Evolutionary conservation across 2,329 filamentous ascomycete species (phyloP).

Genomic region (Dothistroma septosporum): DNA sequence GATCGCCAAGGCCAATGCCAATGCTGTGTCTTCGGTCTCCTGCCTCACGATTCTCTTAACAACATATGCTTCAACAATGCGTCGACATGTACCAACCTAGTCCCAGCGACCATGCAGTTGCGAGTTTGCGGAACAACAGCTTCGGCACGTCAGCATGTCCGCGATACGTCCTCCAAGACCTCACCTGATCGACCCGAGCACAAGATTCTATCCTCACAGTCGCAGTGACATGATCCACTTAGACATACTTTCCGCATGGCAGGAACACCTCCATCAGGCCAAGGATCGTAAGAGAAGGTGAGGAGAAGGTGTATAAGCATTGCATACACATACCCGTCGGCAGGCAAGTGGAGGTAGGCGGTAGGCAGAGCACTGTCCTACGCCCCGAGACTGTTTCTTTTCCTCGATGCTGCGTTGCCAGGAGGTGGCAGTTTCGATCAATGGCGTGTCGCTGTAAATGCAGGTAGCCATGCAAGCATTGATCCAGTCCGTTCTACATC

Average conservation of each 20-base stretch:
- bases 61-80: background rate
- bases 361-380: background rate
- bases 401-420: background rate
- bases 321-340: background rate
- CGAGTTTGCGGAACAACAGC: background rate
- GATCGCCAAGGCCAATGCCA: background rate
- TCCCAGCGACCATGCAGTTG: background rate
- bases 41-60: background rate
- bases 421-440: constrained; percentile 48
- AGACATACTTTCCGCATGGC: background rate
- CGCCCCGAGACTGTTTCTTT: background rate
- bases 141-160: background rate
- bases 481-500: constrained; percentile 55
- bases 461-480: constrained; percentile 50
- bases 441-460: constrained; percentile 58
- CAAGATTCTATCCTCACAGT: background rate
- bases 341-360: background rate
- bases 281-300: background rate
- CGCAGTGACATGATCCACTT: background rate
- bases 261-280: background rate
- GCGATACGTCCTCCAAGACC: background rate
- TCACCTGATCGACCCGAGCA: background rate
- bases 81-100: background rate
- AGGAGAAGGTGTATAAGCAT: background rate
- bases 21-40: background rate